Percentiles rank a stretch among this genome's conserved stretches.
These are phyloP conservation scores for Crucihimalaya himalaica DNA, from an alignment of 345 rosid genomes.

Conservation along the genomic window DNA sequence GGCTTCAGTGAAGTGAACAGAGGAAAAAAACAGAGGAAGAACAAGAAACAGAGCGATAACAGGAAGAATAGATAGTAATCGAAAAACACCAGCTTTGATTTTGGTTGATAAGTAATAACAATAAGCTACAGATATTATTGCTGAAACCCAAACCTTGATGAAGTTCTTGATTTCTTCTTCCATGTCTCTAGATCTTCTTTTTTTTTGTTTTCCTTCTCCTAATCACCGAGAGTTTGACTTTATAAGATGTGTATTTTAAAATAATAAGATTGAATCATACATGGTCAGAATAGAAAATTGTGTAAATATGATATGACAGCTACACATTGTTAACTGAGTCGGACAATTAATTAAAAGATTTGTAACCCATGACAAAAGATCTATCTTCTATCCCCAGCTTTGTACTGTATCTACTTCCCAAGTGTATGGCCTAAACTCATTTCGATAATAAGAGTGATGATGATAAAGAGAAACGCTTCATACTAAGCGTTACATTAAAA, in stretches of 20 bases:
- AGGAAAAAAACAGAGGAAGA: constrained; percentile 39
- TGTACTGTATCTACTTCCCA: too few relatives aligned
- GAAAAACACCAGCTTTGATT: constrained; percentile 30
- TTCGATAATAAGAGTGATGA: too few relatives aligned
- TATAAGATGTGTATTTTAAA: background rate
- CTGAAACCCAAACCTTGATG: constrained; percentile 22
- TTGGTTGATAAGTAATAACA: constrained; percentile 40
- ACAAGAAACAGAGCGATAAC: constrained; percentile 37
- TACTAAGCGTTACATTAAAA: too few relatives aligned
- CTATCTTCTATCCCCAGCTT: too few relatives aligned
- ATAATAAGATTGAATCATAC: background rate
- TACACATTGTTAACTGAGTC: background rate
- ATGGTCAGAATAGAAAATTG: background rate
- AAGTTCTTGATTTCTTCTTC: constrained; percentile 31
- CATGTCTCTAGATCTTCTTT: constrained; percentile 32
- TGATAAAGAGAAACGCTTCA: too few relatives aligned
- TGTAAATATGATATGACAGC: background rate
- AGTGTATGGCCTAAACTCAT: too few relatives aligned
- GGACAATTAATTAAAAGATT: background rate
- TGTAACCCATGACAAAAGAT: too few relatives aligned
- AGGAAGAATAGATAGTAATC: constrained; percentile 45
- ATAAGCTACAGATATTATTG: constrained; percentile 31
- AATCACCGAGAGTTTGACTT: constrained; percentile 15
- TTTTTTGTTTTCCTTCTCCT: background rate
- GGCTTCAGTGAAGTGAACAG: constrained; percentile 9